phyloP scores from a whole-genome alignment of 2,329 filamentous ascomycete species.

The Dothideomycetes sp. region DNA sequence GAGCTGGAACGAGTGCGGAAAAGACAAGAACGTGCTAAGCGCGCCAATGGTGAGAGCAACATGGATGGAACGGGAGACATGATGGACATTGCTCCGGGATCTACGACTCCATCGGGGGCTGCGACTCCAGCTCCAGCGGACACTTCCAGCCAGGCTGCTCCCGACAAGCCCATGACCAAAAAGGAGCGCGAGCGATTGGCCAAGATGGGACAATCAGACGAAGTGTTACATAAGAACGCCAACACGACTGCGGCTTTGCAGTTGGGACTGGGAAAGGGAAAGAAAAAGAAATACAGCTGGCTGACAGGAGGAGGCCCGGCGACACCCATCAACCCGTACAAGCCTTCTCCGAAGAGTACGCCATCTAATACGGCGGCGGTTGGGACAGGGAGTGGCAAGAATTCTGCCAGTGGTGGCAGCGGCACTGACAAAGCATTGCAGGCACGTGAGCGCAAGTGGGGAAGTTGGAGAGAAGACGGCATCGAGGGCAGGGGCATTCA shows the following conservation, averaged over 20 bases:
- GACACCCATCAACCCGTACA: conserved; percentile 40
- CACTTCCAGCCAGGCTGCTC: conserved; percentile 33
- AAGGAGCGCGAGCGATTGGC: conserved; percentile 74
- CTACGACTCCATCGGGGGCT: conserved; percentile 24
- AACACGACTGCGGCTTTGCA: conserved; percentile 76
- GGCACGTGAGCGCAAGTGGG: conserved; percentile 25
- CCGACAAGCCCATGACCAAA: conserved; percentile 66
- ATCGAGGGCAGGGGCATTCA: conserved; percentile 72
- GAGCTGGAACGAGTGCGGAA: conserved; percentile 55
- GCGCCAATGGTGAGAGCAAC: conserved; percentile 18
- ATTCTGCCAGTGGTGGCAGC: not conserved
- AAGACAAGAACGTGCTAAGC: conserved; percentile 33
- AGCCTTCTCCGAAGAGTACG: conserved; percentile 20
- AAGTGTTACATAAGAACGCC: conserved; percentile 68
- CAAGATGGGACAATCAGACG: conserved; percentile 64
- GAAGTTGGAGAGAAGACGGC: conserved; percentile 55
- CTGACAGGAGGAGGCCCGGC: conserved; percentile 54
- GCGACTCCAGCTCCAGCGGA: conserved; percentile 28
- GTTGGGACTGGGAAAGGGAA: conserved; percentile 56
- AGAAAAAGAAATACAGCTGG: conserved; percentile 63
- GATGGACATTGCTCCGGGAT: conserved; percentile 16
- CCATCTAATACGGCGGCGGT: conserved; percentile 8
- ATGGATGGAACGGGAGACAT: not conserved
- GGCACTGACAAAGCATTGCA: conserved; percentile 10
- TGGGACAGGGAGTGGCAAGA: conserved; percentile 3